Base-by-base conservation (phyloP, 352 stramenopile species). In the Albugo candida region DNA sequence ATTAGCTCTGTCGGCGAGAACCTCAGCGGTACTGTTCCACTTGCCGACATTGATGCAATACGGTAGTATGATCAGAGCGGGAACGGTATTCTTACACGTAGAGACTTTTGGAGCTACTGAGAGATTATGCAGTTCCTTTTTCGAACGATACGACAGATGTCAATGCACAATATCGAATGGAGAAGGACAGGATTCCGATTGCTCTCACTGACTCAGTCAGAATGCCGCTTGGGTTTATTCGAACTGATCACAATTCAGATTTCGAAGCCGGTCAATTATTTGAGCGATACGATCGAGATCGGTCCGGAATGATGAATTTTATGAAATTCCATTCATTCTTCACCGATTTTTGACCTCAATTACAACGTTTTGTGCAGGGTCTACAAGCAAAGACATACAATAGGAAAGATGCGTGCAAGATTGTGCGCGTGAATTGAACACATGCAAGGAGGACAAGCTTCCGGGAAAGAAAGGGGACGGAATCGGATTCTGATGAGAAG, bases 221-320 rank as follows among this genome's bases (percentile, higher is more conserved):
- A 12, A 73, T 82, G 13, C 76, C 76, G 24, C 49, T 89, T 11
- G 76, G 76, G 3, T 89, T 76, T 46, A 68, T 75, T 48, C 72
- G 73, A 21, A 65, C 73, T 19, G 65, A 73, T 11, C 62, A 59
- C 39, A 89, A 89, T 58, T 82, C 71, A 11, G 76, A 89, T 53
- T 89, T 89, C 49, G 76, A 89, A 42, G 76, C 76, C 36, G 73
- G 76, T 1, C 76, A 89, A 53, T 59, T 89, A 14, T 89, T 89
- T 48, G 76, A 84, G 53, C 59, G 73, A 12, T 89, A 86, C 48
- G 76, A 89, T 48, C 65, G 49, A 13, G 62, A 82, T 27, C 73
- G 63, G 34, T 61, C 52, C 0, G 73, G 73, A 0, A 61, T 67
- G 34, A 62, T 89, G 19, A 67, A 64, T 11, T 49, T 86, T 44